Percentiles rank a stretch among this genome's conserved stretches.
These are phyloP conservation scores for Ganoderma leucocontextum DNA, from an alignment of 1,284 basidiomycete genomes.

Conservation along the genomic window DNA sequence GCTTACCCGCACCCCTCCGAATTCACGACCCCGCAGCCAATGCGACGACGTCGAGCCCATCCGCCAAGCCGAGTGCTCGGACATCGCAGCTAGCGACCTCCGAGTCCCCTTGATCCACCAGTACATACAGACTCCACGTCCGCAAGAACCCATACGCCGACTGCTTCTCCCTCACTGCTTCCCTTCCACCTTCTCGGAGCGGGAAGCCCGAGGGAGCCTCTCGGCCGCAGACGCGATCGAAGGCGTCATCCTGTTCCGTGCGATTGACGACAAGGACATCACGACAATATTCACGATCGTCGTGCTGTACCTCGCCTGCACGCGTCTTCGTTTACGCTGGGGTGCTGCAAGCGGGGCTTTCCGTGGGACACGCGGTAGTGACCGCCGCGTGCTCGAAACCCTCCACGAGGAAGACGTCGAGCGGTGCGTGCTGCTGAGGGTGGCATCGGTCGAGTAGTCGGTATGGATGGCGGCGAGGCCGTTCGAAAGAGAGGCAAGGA, in stretches of 20 bases:
- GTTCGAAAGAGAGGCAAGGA: constrained; percentile 1
- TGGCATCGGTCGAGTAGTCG: not conserved
- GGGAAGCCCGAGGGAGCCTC: not conserved
- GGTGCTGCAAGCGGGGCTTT: not conserved
- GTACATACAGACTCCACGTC: not conserved
- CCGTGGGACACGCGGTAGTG: not conserved
- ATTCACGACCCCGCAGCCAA: not conserved
- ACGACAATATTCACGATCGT: not conserved
- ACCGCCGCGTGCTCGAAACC: not conserved
- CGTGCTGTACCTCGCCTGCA: not conserved
- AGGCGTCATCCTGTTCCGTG: constrained; percentile 6
- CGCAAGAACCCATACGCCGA: not conserved
- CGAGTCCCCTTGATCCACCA: not conserved
- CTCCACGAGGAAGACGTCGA: not conserved
- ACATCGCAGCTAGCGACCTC: not conserved
- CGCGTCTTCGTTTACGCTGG: too few relatives aligned
- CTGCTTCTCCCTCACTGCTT: not conserved
- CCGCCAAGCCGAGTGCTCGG: not conserved
- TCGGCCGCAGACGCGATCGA: not conserved
- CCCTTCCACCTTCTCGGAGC: not conserved
- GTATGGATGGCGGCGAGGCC: not conserved
- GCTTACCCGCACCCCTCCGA: not conserved
- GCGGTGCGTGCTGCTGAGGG: constrained; percentile 5
- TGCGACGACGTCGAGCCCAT: not conserved
- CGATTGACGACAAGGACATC: not conserved